Evolutionary conservation across 345 rosid species (phyloP).

Genomic region (Erucastrum elatum): DNA sequence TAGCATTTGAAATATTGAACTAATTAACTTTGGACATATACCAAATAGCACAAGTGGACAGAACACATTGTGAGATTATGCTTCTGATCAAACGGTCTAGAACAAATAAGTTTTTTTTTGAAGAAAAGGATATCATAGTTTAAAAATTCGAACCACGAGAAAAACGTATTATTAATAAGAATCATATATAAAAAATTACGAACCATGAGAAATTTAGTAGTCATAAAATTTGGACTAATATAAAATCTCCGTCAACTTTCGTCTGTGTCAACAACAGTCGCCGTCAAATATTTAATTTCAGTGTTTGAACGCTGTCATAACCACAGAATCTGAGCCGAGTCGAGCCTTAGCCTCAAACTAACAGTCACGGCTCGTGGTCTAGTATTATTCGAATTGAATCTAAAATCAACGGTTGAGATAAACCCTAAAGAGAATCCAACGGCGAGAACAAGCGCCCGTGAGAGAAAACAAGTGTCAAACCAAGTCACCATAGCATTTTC

Average conservation of each 20-base stretch:
- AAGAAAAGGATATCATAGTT: too few relatives aligned
- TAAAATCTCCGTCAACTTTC: not conserved
- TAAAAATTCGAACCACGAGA: not conserved
- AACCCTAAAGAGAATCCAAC: not conserved
- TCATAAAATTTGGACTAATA: not conserved
- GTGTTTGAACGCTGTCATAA: not conserved
- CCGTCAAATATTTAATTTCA: not conserved
- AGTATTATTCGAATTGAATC: not conserved
- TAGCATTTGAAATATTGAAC: not conserved
- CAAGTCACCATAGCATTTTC: not conserved
- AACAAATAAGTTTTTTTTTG: not conserved
- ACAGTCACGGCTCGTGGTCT: not conserved
- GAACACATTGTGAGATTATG: not conserved
- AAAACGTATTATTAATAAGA: not conserved
- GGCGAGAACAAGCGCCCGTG: not conserved
- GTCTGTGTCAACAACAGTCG: not conserved
- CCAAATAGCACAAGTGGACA: not conserved
- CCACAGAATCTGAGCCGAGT: not conserved
- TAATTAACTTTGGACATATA: not conserved
- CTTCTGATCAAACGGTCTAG: not conserved
- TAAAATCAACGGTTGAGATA: not conserved
- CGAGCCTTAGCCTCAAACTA: not conserved
- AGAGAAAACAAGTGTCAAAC: not conserved
- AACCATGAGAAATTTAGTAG: not conserved
- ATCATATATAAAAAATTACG: not conserved